phyloP scores from a whole-genome alignment of 495 filamentous ascomycete species.

The Hypoxylon subgilvum region DNA sequence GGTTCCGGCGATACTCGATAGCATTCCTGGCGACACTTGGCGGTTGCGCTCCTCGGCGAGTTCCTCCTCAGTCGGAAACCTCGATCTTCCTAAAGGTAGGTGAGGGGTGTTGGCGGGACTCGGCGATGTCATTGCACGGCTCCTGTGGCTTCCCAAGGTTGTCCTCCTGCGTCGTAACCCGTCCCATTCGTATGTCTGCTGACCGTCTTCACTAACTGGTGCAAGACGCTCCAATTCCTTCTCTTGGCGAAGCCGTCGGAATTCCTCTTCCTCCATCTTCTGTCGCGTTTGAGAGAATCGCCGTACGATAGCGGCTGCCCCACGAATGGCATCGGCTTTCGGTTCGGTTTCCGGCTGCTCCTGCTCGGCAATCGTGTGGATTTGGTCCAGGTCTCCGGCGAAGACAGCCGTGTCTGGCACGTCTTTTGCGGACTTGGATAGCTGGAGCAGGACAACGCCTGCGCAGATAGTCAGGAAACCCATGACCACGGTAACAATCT shows the following conservation, averaged over 20 bases:
- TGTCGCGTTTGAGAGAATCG: slow-evolving; percentile 77
- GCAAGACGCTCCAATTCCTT: slow-evolving; percentile 71
- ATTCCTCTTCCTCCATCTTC: slow-evolving; percentile 82
- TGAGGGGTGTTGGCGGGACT: slow-evolving; percentile 59
- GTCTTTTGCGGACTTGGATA: slow-evolving; percentile 98
- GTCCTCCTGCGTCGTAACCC: slow-evolving; percentile 86
- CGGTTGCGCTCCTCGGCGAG: slow-evolving; percentile 61
- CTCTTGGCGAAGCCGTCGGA: slow-evolving; percentile 78
- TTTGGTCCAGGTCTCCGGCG: slow-evolving; percentile 89
- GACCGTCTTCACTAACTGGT: slow-evolving; percentile 71
- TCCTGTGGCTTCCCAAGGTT: slow-evolving; percentile 56
- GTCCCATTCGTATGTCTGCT: slow-evolving; percentile 81
- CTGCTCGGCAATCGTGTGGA: slow-evolving; percentile 91
- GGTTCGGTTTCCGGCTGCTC: slow-evolving; percentile 94
- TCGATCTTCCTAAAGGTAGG: slow-evolving; percentile 87
- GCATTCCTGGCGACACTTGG: slow-evolving; percentile 54
- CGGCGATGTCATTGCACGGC: slow-evolving; percentile 44
- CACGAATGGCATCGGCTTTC: slow-evolving; percentile 94
- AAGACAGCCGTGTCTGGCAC: slow-evolving; percentile 94
- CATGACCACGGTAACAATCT: slow-evolving; percentile 88
- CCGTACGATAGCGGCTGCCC: slow-evolving; percentile 86
- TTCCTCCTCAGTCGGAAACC: slow-evolving; percentile 71
- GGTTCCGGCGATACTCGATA: slow-evolving; percentile 65
- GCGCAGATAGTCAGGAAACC: slow-evolving; percentile 95
- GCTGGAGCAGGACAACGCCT: slow-evolving; percentile 92